Evolutionary conservation across 208 protist species (phyloP).

Genomic region (Leptomonas seymouri): DNA sequence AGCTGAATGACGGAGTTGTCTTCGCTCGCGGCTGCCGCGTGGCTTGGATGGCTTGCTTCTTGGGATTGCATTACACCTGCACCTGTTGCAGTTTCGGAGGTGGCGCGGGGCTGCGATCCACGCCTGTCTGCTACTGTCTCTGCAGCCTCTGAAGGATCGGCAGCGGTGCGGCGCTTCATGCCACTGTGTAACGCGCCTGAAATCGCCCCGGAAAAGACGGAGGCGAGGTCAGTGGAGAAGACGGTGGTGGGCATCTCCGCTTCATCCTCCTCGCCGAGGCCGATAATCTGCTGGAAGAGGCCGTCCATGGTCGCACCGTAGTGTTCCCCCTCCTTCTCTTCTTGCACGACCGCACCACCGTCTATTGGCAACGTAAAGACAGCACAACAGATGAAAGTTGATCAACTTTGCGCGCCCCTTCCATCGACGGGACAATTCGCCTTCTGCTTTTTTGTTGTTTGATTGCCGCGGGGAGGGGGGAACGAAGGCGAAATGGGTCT

Average conservation of each 20-base stretch:
- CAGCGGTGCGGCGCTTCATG: background rate
- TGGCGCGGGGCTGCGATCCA: too few relatives aligned
- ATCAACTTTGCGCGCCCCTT: too few relatives aligned
- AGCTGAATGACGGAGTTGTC: conserved; percentile 17
- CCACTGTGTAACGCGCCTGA: conserved; percentile 4
- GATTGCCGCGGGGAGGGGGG: too few relatives aligned
- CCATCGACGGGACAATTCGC: background rate
- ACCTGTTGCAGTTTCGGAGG: background rate
- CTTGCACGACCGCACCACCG: background rate
- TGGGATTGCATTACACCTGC: background rate
- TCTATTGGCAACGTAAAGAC: background rate
- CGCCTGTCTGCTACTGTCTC: background rate
- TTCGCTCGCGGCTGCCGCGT: background rate
- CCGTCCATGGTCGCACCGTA: background rate
- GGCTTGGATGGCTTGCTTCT: background rate
- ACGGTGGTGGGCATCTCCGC: background rate
- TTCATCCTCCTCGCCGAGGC: conserved; percentile 21
- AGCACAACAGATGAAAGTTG: background rate
- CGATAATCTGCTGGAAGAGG: conserved; percentile 17
- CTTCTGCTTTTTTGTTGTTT: background rate
- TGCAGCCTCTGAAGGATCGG: background rate
- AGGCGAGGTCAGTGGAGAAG: conserved; percentile 4
- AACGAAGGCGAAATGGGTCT: too few relatives aligned
- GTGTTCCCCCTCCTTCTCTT: background rate
- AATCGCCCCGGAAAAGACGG: conserved; percentile 15